A percentile compares a stretch with the other conserved stretches of the same genome.
Conservation (phyloP, 1,284 basidiomycete species). For the Ganoderma resinaceum region DNA sequence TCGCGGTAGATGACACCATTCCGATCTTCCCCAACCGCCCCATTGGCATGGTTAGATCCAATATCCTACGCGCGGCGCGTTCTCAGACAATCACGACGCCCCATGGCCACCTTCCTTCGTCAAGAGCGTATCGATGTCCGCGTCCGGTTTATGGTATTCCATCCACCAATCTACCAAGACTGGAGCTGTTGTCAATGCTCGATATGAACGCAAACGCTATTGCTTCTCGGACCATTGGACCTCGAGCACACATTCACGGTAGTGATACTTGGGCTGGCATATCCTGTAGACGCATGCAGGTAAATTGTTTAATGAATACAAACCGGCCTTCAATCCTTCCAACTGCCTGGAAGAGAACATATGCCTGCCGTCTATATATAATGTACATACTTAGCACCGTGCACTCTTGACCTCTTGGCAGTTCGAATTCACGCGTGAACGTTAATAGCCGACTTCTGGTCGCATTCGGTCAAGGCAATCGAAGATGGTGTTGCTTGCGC, state of each 20-base stretch:
- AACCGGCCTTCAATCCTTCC: neutral
- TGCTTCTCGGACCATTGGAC: neutral
- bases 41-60: neutral
- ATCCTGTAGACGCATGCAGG: neutral
- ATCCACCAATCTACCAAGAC: neutral
- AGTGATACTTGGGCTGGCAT: neutral
- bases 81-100: neutral
- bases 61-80: neutral
- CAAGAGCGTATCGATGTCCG: neutral
- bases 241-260: neutral
- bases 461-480: conserved; percentile 55
- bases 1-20: neutral
- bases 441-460: conserved; percentile 49
- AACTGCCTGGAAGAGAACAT: too few species aligned
- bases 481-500: conserved; percentile 49
- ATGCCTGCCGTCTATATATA: too few species aligned
- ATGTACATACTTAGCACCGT: conserved; percentile 36
- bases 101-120: neutral
- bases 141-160: neutral
- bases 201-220: neutral
- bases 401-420: conserved; percentile 47
- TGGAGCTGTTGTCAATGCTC: neutral
- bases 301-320: neutral
- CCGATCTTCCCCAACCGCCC: neutral
- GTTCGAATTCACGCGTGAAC: too few species aligned